Base-by-base conservation (phyloP, 139 green algal species). In the Tetraselmis striata region DNA sequence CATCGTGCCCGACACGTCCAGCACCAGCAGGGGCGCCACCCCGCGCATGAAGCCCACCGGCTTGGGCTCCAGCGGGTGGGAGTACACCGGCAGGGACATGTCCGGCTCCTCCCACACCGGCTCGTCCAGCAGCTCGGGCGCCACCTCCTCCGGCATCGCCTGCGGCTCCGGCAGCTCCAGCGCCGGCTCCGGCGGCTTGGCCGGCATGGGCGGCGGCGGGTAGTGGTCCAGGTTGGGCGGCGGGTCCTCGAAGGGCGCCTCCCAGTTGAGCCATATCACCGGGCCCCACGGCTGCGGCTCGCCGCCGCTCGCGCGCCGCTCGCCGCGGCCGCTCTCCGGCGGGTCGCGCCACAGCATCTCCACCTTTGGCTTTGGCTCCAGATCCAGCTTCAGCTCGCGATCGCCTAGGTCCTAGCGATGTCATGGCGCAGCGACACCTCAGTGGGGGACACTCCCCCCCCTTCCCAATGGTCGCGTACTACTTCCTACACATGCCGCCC, bases 1-100 rank as follows among this genome's bases (percentile, higher is more conserved):
- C 85, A 93, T 90, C 11, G 90, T 93, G 26, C 90, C 90, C 28
- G 80, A 86, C 25, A 93, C 88, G 67, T 93, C 90, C 76, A 90
- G 80, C 59, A 93, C 84, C 5, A 93, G 76, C 45, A 94, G 76
- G 1, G 91, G 91, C 0, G 88, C 89, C 26, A 59, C 76, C 59
- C 91, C 90, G 23, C 86, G 83, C 80, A 93, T 79, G 79, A 94
- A 93, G 81, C 90, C 90, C 25, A 94, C 79, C 1, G 91, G 91
- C 5, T 86, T 59, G 1, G 90, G 91, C 80, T 92, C 89, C 27
- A 84, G 82, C 23, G 90, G 90, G 0, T 86, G 59, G 28, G 11
- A 28, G 78, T 76, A 82, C 23, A 75, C 32, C 0, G 78, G 78
- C 25, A 82, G 23, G 0, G 0, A 18, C 29, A 75, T 58, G 5